Conservation (phyloP, 2,329 filamentous ascomycete genomes). For the Aspergillus latus region DNA sequence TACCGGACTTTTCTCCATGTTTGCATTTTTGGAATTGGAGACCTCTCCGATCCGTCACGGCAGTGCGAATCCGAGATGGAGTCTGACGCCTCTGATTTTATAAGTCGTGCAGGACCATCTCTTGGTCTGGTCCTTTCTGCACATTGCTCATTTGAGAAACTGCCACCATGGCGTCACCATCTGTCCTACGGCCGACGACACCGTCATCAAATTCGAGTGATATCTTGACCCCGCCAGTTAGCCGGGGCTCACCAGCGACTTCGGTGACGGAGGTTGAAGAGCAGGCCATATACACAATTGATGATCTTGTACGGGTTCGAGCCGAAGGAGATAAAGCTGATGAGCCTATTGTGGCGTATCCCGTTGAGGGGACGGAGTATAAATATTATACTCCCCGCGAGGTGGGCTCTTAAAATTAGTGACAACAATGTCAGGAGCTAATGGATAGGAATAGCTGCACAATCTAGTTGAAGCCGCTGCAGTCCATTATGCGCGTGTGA, state of each 20-base stretch:
- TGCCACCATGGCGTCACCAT: conserved; percentile 10
- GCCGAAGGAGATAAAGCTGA: conserved; percentile 10
- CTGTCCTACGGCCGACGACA: neutral
- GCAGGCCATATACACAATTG: conserved; percentile 16
- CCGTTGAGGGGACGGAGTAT: conserved; percentile 16
- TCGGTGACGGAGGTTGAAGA: conserved; percentile 10
- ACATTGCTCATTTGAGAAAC: neutral
- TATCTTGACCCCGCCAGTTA: neutral
- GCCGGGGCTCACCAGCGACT: conserved; percentile 9
- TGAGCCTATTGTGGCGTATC: conserved; percentile 22
- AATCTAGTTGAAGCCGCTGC: conserved; percentile 21
- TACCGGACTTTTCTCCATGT: conserved; percentile 1
- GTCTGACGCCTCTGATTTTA: neutral
- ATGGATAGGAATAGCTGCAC: conserved; percentile 15
- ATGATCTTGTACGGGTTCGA: conserved; percentile 17
- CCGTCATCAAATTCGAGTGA: conserved; percentile 2
- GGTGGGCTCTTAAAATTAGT: conserved; percentile 1
- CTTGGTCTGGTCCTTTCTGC: neutral
- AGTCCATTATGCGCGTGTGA: conserved; percentile 17
- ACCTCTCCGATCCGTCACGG: neutral
- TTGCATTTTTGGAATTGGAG: neutral
- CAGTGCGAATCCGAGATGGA: conserved; percentile 1
- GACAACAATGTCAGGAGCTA: neutral
- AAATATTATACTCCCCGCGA: conserved; percentile 21
- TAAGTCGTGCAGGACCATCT: neutral